Evolutionary conservation across 495 filamentous ascomycete species (phyloP), one percentile per base, ranked within the genome.

Genomic region (Aspergillus bridgeri): DNA sequence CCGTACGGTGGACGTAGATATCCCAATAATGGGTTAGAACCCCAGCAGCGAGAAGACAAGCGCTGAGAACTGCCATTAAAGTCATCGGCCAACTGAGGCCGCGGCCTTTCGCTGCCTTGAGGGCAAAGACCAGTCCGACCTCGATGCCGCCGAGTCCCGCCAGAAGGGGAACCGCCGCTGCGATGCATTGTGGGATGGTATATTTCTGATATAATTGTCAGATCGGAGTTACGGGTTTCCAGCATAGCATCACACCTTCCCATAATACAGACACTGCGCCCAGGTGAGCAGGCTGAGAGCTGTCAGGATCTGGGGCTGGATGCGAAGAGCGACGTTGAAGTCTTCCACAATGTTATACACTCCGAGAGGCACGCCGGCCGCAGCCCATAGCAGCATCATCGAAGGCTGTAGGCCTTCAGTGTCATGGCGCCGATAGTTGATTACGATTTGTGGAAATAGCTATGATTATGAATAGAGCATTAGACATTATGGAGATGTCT

Each of bases 371-470:
- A 87, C 79, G 0, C 85, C 84, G 1, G 85, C 84, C 42, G 70
- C 76, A 5, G 85, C 85, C 85, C 85, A 88, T 18, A 86, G 69
- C 18, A 87, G 72, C 84, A 87, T 86, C 84, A 88, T 87, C 5
- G 82, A 79, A 0, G 76, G 73, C 52, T 86, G 84, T 0, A 88
- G 66, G 11, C 85, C 83, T 33, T 70, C 74, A 0, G 83, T 83
- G 68, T 83, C 69, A 57, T 86, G 81, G 21, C 84, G 68, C 19
- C 79, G 76, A 58, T 85, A 83, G 64, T 88, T 88, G 60, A 86
- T 80, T 21, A 84, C 64, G 51, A 87, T 84, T 65, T 88, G 85
- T 6, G 85, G 85, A 25, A 87, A 72, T 27, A 88, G 76, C 80
- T 88, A 68, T n/a, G 6, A 17, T 9, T 17, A 45, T 20, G 13